Evolutionary conservation across 805 yeast genomes (phyloP).

Genomic region (Limtongia smithiae): DNA sequence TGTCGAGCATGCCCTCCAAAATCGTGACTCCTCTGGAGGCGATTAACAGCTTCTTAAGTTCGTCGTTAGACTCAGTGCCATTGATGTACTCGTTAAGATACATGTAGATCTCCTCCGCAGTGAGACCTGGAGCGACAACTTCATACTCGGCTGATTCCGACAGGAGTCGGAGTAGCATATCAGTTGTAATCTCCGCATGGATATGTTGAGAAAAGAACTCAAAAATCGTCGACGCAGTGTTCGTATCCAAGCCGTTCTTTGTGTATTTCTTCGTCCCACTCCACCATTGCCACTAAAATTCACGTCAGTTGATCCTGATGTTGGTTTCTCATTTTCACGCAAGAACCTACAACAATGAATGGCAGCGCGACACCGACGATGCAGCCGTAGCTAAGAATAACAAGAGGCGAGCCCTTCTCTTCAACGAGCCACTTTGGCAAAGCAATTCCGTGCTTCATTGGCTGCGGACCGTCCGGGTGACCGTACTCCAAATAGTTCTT

Average conservation of each 20-base stretch:
- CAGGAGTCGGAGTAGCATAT: slow-evolving; percentile 55
- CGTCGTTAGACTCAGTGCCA: slow-evolving; percentile 45
- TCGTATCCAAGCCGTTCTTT: slow-evolving; percentile 73
- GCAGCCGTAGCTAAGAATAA: slow-evolving; percentile 62
- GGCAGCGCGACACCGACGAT: slow-evolving; percentile 80
- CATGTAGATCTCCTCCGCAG: slow-evolving; percentile 48
- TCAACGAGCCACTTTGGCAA: slow-evolving; percentile 87
- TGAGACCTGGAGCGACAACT: slow-evolving; percentile 42
- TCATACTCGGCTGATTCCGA: slow-evolving; percentile 64
- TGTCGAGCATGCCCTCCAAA: slow-evolving; percentile 69
- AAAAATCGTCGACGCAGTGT: slow-evolving; percentile 76
- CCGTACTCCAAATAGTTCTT: slow-evolving; percentile 85
- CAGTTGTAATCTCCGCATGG: slow-evolving; percentile 50
- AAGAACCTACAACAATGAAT: slow-evolving; percentile 50
- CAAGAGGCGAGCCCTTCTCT: slow-evolving; percentile 64
- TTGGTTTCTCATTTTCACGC: background rate
- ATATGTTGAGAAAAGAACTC: slow-evolving; percentile 65
- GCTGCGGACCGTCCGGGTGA: slow-evolving; percentile 97
- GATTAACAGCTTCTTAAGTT: slow-evolving; percentile 49
- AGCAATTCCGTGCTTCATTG: slow-evolving; percentile 87
- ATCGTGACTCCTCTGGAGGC: slow-evolving; percentile 61
- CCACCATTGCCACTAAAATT: slow-evolving; percentile 70
- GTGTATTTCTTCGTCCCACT: slow-evolving; percentile 71
- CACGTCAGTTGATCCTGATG: background rate
- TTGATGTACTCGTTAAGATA: slow-evolving; percentile 57